These are phyloP conservation scores for Chenopodium quinoa DNA, from an alignment of 148 eudicot genomes.

Conservation along the genomic window DNA sequence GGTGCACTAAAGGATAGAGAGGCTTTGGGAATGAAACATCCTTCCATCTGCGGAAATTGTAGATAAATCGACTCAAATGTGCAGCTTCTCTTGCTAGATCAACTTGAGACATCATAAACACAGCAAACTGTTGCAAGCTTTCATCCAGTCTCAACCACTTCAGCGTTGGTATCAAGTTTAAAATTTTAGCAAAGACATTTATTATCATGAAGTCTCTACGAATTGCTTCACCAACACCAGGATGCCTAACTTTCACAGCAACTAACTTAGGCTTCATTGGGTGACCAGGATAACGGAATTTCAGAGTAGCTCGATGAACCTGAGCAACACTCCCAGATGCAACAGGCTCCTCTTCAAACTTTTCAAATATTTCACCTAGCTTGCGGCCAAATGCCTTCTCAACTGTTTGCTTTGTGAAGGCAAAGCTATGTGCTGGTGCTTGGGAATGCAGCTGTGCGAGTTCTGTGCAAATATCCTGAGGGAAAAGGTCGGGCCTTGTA, in stretches of 20 bases:
- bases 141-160: slow-evolving; percentile 86
- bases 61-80: slow-evolving; percentile 75
- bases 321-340: slow-evolving; percentile 93
- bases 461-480: slow-evolving; percentile 60
- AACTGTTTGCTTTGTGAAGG: slow-evolving; percentile 57
- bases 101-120: slow-evolving; percentile 95
- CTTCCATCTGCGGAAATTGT: slow-evolving; percentile 74
- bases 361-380: slow-evolving; percentile 72
- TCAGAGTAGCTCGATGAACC: slow-evolving; percentile 70
- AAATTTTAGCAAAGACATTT: slow-evolving; percentile 61
- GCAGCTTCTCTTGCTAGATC: slow-evolving; percentile 95
- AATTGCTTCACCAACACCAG: slow-evolving; percentile 84
- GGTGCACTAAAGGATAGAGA: slow-evolving; percentile 80
- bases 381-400: slow-evolving; percentile 76
- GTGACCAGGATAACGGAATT: slow-evolving; percentile 59
- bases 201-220: slow-evolving; percentile 70
- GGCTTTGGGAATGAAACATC: slow-evolving; percentile 94
- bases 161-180: slow-evolving; percentile 56
- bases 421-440: slow-evolving; percentile 77
- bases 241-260: slow-evolving; percentile 89
- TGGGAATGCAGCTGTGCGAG: slow-evolving; percentile 68
- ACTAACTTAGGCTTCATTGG: slow-evolving; percentile 57
- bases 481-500: slow-evolving; percentile 82
- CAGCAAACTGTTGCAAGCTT: slow-evolving; percentile 81
- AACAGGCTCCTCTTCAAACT: slow-evolving; percentile 74